phyloP scores from a whole-genome alignment of 345 rosid genomes.

The Psidium friedrichsthalianum region DNA sequence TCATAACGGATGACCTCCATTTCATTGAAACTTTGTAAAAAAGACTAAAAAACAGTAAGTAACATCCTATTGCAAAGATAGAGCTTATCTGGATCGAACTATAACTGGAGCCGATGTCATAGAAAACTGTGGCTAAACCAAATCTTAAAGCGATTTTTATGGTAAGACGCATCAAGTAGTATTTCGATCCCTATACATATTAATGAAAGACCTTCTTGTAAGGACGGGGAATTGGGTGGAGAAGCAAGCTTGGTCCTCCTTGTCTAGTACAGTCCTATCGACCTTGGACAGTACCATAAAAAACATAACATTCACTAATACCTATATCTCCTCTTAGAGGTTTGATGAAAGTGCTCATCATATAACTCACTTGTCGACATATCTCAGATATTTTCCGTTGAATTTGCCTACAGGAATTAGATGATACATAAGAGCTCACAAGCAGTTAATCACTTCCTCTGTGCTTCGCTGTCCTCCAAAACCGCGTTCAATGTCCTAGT shows the following conservation, averaged over 20 bases:
- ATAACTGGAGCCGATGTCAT: constrained; percentile 8
- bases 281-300: neutral
- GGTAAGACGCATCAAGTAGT: constrained; percentile 50
- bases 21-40: neutral
- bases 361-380: constrained; percentile 11
- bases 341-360: neutral
- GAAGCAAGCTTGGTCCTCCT: constrained; percentile 18
- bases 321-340: neutral
- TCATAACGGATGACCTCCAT: neutral
- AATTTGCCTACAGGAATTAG: constrained; percentile 12
- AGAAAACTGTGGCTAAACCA: constrained; percentile 31
- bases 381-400: constrained; percentile 13
- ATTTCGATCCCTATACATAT: constrained; percentile 57
- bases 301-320: neutral
- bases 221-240: constrained; percentile 21
- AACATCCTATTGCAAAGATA: neutral
- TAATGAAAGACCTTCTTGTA: constrained; percentile 37
- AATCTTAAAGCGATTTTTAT: constrained; percentile 34
- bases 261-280: neutral
- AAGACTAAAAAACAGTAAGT: neutral
- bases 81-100: constrained; percentile 39
- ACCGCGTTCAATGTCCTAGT: neutral
- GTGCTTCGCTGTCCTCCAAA: neutral
- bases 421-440: constrained; percentile 23
- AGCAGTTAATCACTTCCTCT: constrained; percentile 25